A percentile compares a stretch with the other conserved stretches of the same genome.
phyloP scores from a whole-genome alignment of 31 red algal species.

The Bonnemaisonia californica region DNA sequence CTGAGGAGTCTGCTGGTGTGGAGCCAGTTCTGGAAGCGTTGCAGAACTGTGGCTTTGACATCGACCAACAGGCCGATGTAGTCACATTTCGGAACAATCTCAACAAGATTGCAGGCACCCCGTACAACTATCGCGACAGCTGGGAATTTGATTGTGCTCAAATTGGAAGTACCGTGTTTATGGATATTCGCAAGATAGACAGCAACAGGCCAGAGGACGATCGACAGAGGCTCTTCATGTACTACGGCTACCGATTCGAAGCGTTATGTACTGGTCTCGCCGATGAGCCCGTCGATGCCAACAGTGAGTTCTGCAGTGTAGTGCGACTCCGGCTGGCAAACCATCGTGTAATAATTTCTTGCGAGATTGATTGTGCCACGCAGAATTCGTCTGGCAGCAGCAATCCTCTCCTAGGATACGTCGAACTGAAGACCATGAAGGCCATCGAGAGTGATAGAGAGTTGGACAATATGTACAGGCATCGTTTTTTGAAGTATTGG shows the following conservation, averaged over 20 bases:
- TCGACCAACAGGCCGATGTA: conserved; percentile 60
- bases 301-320: conserved; percentile 81
- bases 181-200: conserved; percentile 61
- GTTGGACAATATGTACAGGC: conserved; percentile 51
- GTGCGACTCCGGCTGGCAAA: conserved; percentile 57
- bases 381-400: background rate
- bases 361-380: conserved; percentile 79
- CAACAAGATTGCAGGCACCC: conserved; percentile 83
- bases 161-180: conserved; percentile 54
- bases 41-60: conserved; percentile 5
- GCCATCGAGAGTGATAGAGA: conserved; percentile 19
- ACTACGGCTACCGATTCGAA: conserved; percentile 87
- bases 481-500: conserved; percentile 78
- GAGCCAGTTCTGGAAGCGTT: conserved; percentile 63
- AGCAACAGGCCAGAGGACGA: background rate
- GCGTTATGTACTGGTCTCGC: conserved; percentile 60
- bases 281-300: conserved; percentile 80
- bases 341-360: conserved; percentile 69
- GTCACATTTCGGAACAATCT: conserved; percentile 89
- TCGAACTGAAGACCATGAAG: conserved; percentile 84
- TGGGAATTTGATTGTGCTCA: conserved; percentile 73
- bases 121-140: conserved; percentile 58
- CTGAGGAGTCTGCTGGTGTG: conserved; percentile 23
- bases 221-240: conserved; percentile 42
- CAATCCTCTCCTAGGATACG: conserved; percentile 39